Base-by-base conservation (phyloP, 179 eudicot genomes). In the Patellifolia procumbens region DNA sequence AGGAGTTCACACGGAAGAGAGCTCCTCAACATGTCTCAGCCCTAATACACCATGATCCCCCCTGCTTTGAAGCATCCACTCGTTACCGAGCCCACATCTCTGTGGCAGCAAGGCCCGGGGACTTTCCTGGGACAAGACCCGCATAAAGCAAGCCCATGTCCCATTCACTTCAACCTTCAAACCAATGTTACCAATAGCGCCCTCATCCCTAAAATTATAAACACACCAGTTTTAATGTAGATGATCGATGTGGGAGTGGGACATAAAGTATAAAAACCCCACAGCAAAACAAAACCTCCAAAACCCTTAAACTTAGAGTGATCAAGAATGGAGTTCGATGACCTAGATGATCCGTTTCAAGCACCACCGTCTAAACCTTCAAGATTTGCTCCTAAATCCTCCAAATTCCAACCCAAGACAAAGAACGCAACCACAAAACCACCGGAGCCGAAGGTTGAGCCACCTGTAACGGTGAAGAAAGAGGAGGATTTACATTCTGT, bases 241-340 rank as follows among this genome's bases (percentile, higher is more conserved):
- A 9, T 7, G 7, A 3, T 0, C 67, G 76, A 80, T 80, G 83
- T 80, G 83, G 83, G 83, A 80, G 11, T n/a, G n/a, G n/a, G n/a
- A n/a, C n/a, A n/a, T n/a, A 72, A 37, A 8, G 3, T 62, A 56
- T 62, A 34, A 34, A 8, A 1, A 2, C 24, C 31, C 28, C 4
- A 31, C 1, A 15, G n/a, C 39, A 24, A 31, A 62, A 32, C 42
- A 46, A 24, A 65, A 65, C 39, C 49, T 46, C 31, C 2, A 20
- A 66, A 65, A 39, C 4, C 15, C 49, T 10, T 0, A 22, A 37
- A 17, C 16, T 0, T n/a, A n/a, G n/a, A n/a, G n/a, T 15, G 1
- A 26, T 3, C n/a, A 17, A 45, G 2, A n/a, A 87, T 92, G 91
- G 95, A 92, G 65, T 73, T 90, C 26, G 90, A 88, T 52, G 92